Evolutionary conservation across 306 rosid species (phyloP).

Genomic region (Glycine tomentella): DNA sequence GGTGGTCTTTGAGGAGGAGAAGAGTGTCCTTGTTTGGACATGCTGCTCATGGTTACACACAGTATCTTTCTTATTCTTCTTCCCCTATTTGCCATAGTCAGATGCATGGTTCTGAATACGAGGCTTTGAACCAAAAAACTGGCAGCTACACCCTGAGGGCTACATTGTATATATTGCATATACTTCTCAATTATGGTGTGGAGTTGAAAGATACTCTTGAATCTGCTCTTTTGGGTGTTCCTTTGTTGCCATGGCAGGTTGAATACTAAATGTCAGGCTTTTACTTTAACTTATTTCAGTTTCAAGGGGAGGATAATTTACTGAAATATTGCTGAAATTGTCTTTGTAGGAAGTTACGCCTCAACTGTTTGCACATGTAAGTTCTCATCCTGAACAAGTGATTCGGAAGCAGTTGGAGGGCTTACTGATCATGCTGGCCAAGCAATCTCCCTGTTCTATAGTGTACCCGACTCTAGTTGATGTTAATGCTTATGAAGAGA

Average conservation of each 20-base stretch:
- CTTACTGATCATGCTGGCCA: constrained; percentile 89
- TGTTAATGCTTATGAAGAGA: constrained; percentile 84
- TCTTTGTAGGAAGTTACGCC: constrained; percentile 87
- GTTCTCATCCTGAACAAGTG: constrained; percentile 90
- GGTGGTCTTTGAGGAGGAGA: constrained; percentile 93
- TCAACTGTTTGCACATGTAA: constrained; percentile 87
- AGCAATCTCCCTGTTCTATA: constrained; percentile 89
- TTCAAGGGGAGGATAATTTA: constrained; percentile 26
- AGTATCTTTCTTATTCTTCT: constrained; percentile 82
- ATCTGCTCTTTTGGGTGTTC: constrained; percentile 71
- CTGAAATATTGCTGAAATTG: constrained; percentile 41
- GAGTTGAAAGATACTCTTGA: constrained; percentile 83
- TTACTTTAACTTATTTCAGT: constrained; percentile 34
- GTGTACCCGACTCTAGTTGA: constrained; percentile 94
- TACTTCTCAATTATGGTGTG: constrained; percentile 92
- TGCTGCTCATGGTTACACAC: constrained; percentile 86
- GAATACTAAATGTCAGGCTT: constrained; percentile 38
- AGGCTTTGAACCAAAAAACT: constrained; percentile 70
- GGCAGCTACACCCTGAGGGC: constrained; percentile 89
- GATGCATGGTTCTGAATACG: constrained; percentile 63
- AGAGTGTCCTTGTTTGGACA: constrained; percentile 91
- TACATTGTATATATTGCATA: constrained; percentile 81
- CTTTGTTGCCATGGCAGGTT: constrained; percentile 98
- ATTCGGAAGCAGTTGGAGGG: constrained; percentile 91
- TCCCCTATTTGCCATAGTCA: constrained; percentile 58